Percentiles rank a stretch among this genome's conserved stretches.
Conservation (phyloP, 2,329 filamentous ascomycete genomes). For the Malbranchea zuffiana region DNA sequence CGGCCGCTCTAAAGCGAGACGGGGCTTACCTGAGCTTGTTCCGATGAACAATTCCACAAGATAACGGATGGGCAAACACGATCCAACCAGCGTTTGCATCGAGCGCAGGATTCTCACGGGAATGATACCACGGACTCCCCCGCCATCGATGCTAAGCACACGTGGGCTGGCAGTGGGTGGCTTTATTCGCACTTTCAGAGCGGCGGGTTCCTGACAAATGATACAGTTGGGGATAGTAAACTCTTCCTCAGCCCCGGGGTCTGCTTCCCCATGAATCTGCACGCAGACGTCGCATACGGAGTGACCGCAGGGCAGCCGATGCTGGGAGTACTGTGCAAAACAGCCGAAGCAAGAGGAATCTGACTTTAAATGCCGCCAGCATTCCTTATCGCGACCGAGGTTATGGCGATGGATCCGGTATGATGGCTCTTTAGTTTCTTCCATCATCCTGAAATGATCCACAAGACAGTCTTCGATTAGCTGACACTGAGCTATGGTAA, state of each 20-base stretch:
- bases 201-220: conserved; percentile 2
- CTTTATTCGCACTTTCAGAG: conserved; percentile 17
- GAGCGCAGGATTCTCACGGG: too few species aligned
- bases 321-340: conserved; percentile 13
- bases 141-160: conserved; percentile 22
- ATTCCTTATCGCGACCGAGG: conserved; percentile 9
- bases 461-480: conserved; percentile 1
- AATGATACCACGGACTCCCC: conserved; percentile 18
- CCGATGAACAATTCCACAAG: conserved; percentile 11
- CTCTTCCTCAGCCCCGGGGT: not conserved
- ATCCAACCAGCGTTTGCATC: too few species aligned
- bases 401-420: conserved; percentile 5
- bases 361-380: conserved; percentile 13
- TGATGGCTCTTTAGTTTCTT: not conserved
- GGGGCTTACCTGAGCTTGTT: conserved; percentile 13
- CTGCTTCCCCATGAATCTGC: conserved; percentile 14
- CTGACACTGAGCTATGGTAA: not conserved
- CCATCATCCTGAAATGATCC: conserved; percentile 5
- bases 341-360: conserved; percentile 18
- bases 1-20: too few species aligned
- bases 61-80: conserved; percentile 11
- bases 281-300: conserved; percentile 17
- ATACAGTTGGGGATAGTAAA: conserved; percentile 2
- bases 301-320: conserved; percentile 16
- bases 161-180: conserved; percentile 18